phyloP scores from a whole-genome alignment of 305 asterid species.

The Fraxinus ornus region DNA sequence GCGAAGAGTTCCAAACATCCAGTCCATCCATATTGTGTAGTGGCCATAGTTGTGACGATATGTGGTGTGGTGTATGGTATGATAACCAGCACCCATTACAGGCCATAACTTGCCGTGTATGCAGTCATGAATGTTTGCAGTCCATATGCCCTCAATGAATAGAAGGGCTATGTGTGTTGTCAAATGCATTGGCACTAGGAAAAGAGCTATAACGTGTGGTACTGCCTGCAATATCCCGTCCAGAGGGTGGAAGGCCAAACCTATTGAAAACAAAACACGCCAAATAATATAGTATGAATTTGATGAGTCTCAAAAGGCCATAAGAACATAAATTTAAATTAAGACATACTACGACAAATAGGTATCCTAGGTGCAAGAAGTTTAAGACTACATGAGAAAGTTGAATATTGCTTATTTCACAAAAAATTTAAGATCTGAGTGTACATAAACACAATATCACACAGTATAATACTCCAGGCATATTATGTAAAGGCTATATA shows the following conservation, averaged over 20 bases:
- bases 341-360: neutral
- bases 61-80: constrained; percentile 95
- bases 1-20: constrained; percentile 97
- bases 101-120: constrained; percentile 94
- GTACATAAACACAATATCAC: neutral
- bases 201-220: constrained; percentile 80
- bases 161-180: constrained; percentile 71
- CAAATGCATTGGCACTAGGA: constrained; percentile 75
- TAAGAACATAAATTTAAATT: neutral
- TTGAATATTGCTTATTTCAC: neutral
- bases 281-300: neutral
- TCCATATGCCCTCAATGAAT: constrained; percentile 84
- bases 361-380: neutral
- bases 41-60: constrained; percentile 96
- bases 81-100: constrained; percentile 96
- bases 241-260: constrained; percentile 91
- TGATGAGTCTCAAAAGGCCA: neutral
- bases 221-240: constrained; percentile 92
- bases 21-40: constrained; percentile 96
- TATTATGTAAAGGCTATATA: neutral
- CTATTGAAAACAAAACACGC: constrained; percentile 31
- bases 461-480: neutral
- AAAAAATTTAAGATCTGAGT: neutral
- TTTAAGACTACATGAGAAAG: neutral
- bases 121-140: constrained; percentile 94